Evolutionary conservation across 2,329 filamentous ascomycete species (phyloP).

Genomic region (Pseudogymnoascus sp.): DNA sequence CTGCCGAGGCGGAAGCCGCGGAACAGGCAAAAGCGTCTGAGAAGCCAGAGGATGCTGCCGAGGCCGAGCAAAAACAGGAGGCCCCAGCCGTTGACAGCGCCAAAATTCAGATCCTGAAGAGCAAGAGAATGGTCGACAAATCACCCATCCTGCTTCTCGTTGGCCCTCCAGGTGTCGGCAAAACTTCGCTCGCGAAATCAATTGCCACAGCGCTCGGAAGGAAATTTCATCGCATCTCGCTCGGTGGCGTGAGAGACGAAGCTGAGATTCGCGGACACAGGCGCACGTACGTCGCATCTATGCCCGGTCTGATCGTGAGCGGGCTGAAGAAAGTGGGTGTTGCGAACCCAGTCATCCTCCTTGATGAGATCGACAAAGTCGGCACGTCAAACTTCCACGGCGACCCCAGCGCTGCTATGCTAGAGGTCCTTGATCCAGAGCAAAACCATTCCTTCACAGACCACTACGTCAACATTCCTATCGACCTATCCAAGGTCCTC

Average conservation of each 20-base stretch:
- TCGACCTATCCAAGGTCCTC: constrained; percentile 90
- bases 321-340: constrained; percentile 93
- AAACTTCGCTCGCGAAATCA: constrained; percentile 90
- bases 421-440: constrained; percentile 94
- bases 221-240: constrained; percentile 94
- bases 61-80: constrained; percentile 22
- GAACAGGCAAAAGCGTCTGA: constrained; percentile 18
- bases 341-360: constrained; percentile 85
- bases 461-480: constrained; percentile 91
- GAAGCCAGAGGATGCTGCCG: constrained; percentile 30
- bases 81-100: constrained; percentile 41
- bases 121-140: constrained; percentile 83
- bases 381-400: constrained; percentile 86
- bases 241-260: constrained; percentile 91
- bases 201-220: constrained; percentile 85
- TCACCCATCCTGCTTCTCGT: constrained; percentile 91
- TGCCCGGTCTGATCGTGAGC: constrained; percentile 92
- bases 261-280: constrained; percentile 94
- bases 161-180: constrained; percentile 88
- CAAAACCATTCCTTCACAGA: constrained; percentile 94
- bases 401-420: constrained; percentile 93
- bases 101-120: constrained; percentile 68
- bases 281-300: constrained; percentile 95
- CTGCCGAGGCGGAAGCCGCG: constrained; percentile 42
- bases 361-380: constrained; percentile 98